Percentiles rank a stretch among this genome's conserved stretches.
These are phyloP conservation scores for Chrysoporthe cubensis DNA, from an alignment of 2,329 filamentous ascomycete genomes.

Conservation along the genomic window DNA sequence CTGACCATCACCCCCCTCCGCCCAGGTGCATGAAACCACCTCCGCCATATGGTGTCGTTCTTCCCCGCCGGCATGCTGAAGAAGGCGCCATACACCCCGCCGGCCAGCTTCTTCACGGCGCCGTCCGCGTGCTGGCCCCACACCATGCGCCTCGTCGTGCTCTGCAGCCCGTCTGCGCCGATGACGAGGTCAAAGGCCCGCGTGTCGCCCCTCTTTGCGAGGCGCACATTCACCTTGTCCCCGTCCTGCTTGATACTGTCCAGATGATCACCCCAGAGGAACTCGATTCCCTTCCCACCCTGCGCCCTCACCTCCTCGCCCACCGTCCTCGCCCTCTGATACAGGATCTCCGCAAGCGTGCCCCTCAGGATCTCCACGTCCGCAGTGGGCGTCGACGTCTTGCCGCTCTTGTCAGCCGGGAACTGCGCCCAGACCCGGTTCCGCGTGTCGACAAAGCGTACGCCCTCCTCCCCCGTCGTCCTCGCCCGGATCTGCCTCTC, in stretches of 20 bases:
- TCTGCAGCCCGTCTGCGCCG: slow-evolving; percentile 59
- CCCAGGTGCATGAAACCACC: slow-evolving; percentile 41
- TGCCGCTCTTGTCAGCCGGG: slow-evolving; percentile 36
- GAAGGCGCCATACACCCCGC: slow-evolving; percentile 41
- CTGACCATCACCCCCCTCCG: slow-evolving; percentile 44
- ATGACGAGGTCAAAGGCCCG: slow-evolving; percentile 55
- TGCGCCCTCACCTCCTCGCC: slow-evolving; percentile 25
- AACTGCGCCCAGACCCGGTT: slow-evolving; percentile 35
- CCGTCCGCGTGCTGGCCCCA: slow-evolving; percentile 36
- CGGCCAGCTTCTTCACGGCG: slow-evolving; percentile 35
- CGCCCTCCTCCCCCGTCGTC: slow-evolving; percentile 45
- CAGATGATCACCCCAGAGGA: slow-evolving; percentile 35
- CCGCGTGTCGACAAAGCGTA: slow-evolving; percentile 41
- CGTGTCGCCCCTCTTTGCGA: slow-evolving; percentile 47
- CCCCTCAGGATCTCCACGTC: slow-evolving; percentile 45
- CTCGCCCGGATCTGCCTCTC: slow-evolving; percentile 40
- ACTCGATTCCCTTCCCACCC: slow-evolving; percentile 35
- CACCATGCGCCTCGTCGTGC: slow-evolving; percentile 48
- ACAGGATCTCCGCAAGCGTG: slow-evolving; percentile 40
- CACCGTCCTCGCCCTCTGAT: slow-evolving; percentile 17
- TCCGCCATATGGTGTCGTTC: slow-evolving; percentile 39
- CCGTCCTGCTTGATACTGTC: slow-evolving; percentile 25
- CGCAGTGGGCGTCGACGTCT: slow-evolving; percentile 39
- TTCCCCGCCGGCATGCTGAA: slow-evolving; percentile 42
- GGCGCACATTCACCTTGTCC: slow-evolving; percentile 39